Conservation (phyloP, 2,329 filamentous ascomycete species). For the Scorias spongiosa region DNA sequence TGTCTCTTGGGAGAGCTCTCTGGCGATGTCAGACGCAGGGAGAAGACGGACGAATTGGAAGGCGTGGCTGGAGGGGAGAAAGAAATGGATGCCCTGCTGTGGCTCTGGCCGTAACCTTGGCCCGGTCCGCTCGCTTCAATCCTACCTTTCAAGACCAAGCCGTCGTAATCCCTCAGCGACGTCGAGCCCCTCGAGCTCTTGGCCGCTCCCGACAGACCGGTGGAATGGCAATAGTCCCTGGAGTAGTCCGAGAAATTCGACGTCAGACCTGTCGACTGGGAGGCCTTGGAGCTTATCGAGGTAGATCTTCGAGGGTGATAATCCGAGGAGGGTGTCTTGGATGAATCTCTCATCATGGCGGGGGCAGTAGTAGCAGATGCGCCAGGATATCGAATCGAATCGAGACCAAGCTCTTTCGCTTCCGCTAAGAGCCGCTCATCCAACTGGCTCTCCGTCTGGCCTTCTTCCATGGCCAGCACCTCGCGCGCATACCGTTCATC, state of each 20-base stretch:
- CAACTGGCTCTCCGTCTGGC: conserved; percentile 15
- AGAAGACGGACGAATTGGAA: conserved; percentile 17
- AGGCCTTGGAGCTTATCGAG: conserved; percentile 18
- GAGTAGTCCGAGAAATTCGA: conserved; percentile 20
- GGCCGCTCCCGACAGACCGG: too few species aligned
- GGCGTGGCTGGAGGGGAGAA: conserved; percentile 15
- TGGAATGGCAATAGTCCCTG: conserved; percentile 8
- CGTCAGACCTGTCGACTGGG: conserved; percentile 19
- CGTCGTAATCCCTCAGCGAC: conserved; percentile 21
- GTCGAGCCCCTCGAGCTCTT: conserved; percentile 10
- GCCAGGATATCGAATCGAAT: conserved; percentile 2
- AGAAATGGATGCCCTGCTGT: conserved; percentile 11
- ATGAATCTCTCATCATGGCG: neutral
- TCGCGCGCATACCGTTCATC: conserved; percentile 13
- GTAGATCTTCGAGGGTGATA: conserved; percentile 13
- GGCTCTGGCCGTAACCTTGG: too few species aligned
- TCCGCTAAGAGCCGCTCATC: conserved; percentile 13
- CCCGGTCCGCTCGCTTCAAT: conserved; percentile 4
- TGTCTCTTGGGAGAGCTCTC: conserved; percentile 16
- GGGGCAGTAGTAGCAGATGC: conserved; percentile 1
- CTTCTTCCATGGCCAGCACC: conserved; percentile 15
- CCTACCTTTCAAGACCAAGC: conserved; percentile 14
- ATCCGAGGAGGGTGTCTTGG: conserved; percentile 6
- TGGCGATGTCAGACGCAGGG: conserved; percentile 16
- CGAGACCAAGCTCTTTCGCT: conserved; percentile 16